phyloP scores from a whole-genome alignment of 495 filamentous ascomycete species.

The Rusavskia elegans region DNA sequence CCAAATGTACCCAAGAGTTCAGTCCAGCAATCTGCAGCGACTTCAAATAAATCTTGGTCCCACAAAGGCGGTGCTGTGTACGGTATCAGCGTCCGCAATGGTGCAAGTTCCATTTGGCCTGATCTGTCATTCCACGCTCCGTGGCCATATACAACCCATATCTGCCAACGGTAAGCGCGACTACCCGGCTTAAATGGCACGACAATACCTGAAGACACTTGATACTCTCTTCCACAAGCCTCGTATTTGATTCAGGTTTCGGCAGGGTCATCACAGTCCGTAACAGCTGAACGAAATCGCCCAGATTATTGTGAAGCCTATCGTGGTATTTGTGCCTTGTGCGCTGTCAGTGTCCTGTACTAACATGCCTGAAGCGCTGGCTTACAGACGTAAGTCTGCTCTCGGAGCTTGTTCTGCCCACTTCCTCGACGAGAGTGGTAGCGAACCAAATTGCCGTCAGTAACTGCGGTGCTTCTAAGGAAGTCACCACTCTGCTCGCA shows the following conservation, averaged over 20 bases:
- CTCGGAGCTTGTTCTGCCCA: conserved; percentile 44
- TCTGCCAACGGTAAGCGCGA: conserved; percentile 13
- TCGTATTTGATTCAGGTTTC: conserved; percentile 8
- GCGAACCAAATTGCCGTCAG: conserved; percentile 56
- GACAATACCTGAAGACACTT: conserved; percentile 39
- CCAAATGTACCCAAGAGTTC: conserved; percentile 50
- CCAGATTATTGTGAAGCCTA: conserved; percentile 30
- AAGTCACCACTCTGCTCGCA: conserved; percentile 29
- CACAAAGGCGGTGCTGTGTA: conserved; percentile 40
- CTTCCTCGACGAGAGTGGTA: conserved; percentile 58
- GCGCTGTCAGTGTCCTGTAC: conserved; percentile 7
- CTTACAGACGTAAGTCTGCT: conserved; percentile 36
- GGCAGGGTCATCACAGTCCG: background rate
- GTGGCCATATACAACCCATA: conserved; percentile 57
- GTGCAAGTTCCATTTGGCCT: conserved; percentile 25
- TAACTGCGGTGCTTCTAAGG: conserved; percentile 38
- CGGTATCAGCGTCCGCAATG: conserved; percentile 38
- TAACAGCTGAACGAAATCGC: conserved; percentile 34
- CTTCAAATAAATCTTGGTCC: conserved; percentile 35
- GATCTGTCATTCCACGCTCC: conserved; percentile 37
- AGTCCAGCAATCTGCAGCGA: conserved; percentile 44
- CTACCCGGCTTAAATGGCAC: too few relatives aligned
- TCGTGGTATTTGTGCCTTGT: conserved; percentile 32
- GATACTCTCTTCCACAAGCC: conserved; percentile 32
- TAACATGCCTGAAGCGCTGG: background rate